Percentiles rank a stretch among this genome's conserved stretches.
Evolutionary conservation across 1,284 basidiomycete genomes (phyloP).

Genomic region (Cryptococcus sp.): DNA sequence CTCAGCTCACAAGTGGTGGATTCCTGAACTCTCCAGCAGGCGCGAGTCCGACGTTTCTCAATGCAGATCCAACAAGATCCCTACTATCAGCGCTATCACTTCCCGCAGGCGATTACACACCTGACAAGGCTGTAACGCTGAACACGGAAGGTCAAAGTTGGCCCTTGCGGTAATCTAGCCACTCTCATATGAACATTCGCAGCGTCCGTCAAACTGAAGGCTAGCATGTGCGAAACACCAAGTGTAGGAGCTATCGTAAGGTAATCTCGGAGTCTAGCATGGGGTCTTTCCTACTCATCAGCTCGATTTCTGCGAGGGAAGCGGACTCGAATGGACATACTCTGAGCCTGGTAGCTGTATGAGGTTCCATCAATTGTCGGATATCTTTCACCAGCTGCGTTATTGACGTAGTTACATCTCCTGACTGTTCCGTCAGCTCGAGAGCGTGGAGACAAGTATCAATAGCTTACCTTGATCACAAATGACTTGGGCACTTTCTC

Average conservation of each 20-base stretch:
- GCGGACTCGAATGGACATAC: slow-evolving; percentile 51
- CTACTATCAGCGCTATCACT: slow-evolving; percentile 8
- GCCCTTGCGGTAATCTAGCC: slow-evolving; percentile 83
- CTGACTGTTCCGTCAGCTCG: slow-evolving; percentile 41
- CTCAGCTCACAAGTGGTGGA: slow-evolving; percentile 43
- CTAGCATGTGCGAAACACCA: slow-evolving; percentile 87
- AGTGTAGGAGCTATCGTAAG: slow-evolving; percentile 87
- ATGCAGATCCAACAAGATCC: slow-evolving; percentile 41
- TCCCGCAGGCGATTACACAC: slow-evolving; percentile 21
- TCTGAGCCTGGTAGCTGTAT: slow-evolving; percentile 84
- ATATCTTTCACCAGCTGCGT: slow-evolving; percentile 85
- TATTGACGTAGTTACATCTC: slow-evolving; percentile 82
- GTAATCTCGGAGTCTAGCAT: slow-evolving; percentile 93
- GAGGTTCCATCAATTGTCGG: slow-evolving; percentile 94
- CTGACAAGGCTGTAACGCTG: slow-evolving; percentile 88
- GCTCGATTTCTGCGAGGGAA: background rate
- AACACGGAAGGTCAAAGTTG: slow-evolving; percentile 88
- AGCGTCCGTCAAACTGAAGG: slow-evolving; percentile 80
- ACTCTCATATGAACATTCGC: slow-evolving; percentile 78
- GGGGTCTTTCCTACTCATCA: slow-evolving; percentile 68
- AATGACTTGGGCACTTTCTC: slow-evolving; percentile 55
- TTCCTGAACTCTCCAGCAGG: slow-evolving; percentile 47
- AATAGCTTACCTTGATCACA: slow-evolving; percentile 66
- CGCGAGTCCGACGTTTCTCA: slow-evolving; percentile 45
- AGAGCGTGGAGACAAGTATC: background rate